These are phyloP conservation scores for Ensete ventricosum DNA, from an alignment of 176 grass and related monocot species.

Conservation along the genomic window DNA sequence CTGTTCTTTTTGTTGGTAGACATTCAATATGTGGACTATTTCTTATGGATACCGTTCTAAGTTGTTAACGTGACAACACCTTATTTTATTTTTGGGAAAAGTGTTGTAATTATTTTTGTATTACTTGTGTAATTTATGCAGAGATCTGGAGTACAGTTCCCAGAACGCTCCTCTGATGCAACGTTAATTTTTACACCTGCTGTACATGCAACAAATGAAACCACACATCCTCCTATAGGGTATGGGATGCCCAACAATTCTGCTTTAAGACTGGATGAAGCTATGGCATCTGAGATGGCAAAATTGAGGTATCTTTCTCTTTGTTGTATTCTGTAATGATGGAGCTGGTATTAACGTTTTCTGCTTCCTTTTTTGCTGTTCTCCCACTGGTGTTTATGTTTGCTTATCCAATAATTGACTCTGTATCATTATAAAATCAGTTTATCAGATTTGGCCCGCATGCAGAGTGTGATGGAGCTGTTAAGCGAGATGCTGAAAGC, in stretches of 20 bases:
- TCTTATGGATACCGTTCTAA: neutral
- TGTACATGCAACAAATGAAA: slow-evolving; percentile 7
- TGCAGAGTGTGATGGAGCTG: slow-evolving; percentile 49
- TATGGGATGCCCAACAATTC: slow-evolving; percentile 59
- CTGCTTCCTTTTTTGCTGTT: slow-evolving; percentile 6
- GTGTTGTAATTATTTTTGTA: neutral
- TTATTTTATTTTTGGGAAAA: neutral
- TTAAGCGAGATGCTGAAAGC: slow-evolving; percentile 82
- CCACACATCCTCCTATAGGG: slow-evolving; percentile 22
- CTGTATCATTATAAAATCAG: slow-evolving; percentile 25
- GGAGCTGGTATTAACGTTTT: neutral
- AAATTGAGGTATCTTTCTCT: slow-evolving; percentile 41
- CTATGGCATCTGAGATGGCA: slow-evolving; percentile 56
- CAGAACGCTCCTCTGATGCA: slow-evolving; percentile 41
- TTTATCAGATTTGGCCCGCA: slow-evolving; percentile 49
- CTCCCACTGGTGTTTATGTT: neutral
- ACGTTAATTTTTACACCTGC: slow-evolving; percentile 60
- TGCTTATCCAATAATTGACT: neutral
- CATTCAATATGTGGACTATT: too few relatives aligned
- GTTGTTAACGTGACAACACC: neutral
- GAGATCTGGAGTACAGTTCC: slow-evolving; percentile 66
- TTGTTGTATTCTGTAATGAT: neutral
- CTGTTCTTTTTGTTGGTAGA: too few relatives aligned
- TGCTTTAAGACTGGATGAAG: slow-evolving; percentile 52
- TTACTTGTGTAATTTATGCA: slow-evolving; percentile 10